Conservation (phyloP, 1,284 basidiomycete genomes). For the Takashimella koratensis region DNA sequence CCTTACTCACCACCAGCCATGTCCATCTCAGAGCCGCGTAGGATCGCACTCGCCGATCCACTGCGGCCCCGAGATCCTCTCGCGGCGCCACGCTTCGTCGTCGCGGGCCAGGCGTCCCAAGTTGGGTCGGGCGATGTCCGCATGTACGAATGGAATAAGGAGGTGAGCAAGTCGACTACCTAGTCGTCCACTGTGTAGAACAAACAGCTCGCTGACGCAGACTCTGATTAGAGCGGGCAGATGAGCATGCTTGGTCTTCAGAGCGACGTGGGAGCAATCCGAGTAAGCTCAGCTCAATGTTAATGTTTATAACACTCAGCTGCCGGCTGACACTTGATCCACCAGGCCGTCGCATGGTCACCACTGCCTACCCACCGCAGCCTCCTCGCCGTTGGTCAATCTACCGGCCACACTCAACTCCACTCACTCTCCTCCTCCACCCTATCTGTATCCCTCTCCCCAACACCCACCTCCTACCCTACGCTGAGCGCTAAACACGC, state of each 20-base stretch:
- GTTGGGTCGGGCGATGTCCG: constrained; percentile 37
- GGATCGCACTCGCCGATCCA: constrained; percentile 39
- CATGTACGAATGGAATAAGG: constrained; percentile 41
- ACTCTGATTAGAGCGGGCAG: constrained; percentile 19
- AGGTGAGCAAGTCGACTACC: constrained; percentile 18
- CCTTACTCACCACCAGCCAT: background rate
- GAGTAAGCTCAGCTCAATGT: too few species aligned
- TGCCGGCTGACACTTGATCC: background rate
- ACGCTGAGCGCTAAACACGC: constrained; percentile 38
- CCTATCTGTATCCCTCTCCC: constrained; percentile 13
- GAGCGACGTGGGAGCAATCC: constrained; percentile 40
- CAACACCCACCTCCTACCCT: constrained; percentile 16
- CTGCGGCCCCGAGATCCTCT: constrained; percentile 3
- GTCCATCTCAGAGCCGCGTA: constrained; percentile 22
- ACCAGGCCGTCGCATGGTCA: constrained; percentile 42
- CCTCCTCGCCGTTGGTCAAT: constrained; percentile 35
- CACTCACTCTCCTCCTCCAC: constrained; percentile 33
- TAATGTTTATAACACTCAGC: too few species aligned
- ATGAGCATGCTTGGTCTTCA: constrained; percentile 42
- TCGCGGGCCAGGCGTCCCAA: constrained; percentile 37
- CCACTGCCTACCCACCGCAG: constrained; percentile 33
- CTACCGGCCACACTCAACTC: constrained; percentile 35
- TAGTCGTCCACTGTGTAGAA: background rate
- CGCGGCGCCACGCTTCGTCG: constrained; percentile 31
- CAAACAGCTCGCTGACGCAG: constrained; percentile 5